Evolutionary conservation across 352 stramenopile genomes (phyloP).

Genomic region (Phytophthora pini): DNA sequence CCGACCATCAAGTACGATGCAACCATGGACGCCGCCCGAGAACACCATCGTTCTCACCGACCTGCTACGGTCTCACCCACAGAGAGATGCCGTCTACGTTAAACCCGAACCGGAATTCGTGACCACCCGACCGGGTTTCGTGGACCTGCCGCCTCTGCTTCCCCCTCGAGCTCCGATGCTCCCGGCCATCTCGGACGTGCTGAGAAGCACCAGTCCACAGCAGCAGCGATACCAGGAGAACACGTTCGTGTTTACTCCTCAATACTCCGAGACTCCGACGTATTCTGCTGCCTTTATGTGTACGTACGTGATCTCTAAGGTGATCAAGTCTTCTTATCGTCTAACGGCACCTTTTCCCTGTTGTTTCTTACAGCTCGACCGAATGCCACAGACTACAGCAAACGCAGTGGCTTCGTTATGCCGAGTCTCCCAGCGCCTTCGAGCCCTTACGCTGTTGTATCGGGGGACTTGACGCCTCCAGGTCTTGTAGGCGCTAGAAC

Average conservation of each 20-base stretch:
- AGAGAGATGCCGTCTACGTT: conserved; percentile 10
- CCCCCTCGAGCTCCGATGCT: conserved; percentile 21
- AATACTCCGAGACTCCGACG: neutral
- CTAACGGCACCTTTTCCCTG: neutral
- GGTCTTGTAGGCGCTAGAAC: conserved; percentile 14
- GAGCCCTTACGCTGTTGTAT: conserved; percentile 1
- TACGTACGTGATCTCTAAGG: conserved; percentile 16
- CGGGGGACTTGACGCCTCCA: conserved; percentile 21
- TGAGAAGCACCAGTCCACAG: conserved; percentile 13
- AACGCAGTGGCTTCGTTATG: neutral
- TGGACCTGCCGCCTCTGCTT: conserved; percentile 23
- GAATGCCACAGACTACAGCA: conserved; percentile 11
- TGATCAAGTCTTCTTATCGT: neutral
- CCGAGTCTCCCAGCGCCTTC: conserved; percentile 2
- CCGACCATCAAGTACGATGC: conserved; percentile 11
- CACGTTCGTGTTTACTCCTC: neutral
- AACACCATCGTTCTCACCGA: conserved; percentile 24
- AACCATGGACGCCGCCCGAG: conserved; percentile 24
- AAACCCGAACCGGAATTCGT: conserved; percentile 23
- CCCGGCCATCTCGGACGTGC: conserved; percentile 28
- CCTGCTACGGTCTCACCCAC: conserved; percentile 13
- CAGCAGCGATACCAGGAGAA: conserved; percentile 14
- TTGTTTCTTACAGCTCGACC: conserved; percentile 7
- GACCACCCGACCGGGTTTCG: conserved; percentile 4
- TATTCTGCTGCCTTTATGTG: conserved; percentile 29